A percentile compares a stretch with the other conserved stretches of the same genome.
These are phyloP conservation scores for Claviceps sp. DNA, from an alignment of 2,329 filamentous ascomycete genomes.

Conservation along the genomic window DNA sequence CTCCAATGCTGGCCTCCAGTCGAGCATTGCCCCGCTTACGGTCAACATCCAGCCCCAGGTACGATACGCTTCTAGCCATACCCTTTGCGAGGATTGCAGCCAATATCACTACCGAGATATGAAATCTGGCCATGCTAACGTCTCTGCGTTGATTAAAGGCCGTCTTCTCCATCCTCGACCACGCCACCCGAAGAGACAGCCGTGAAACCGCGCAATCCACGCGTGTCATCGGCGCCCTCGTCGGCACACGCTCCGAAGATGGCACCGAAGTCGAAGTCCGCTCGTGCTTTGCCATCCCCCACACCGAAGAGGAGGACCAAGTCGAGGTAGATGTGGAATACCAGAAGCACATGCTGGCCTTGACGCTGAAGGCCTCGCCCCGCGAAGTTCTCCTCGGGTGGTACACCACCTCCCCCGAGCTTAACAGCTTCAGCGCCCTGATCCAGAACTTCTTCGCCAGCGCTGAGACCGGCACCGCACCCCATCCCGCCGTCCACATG, in stretches of 20 bases:
- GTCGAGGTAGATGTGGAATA: constrained; percentile 99
- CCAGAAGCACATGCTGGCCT: constrained; percentile 95
- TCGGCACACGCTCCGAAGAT: constrained; percentile 89
- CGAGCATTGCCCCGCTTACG: constrained; percentile 79
- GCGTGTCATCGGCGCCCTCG: constrained; percentile 89
- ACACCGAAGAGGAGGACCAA: constrained; percentile 96
- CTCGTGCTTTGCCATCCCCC: constrained; percentile 93
- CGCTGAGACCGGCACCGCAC: constrained; percentile 92
- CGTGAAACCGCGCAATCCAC: constrained; percentile 63
- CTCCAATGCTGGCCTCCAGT: constrained; percentile 62
- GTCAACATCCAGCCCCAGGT: constrained; percentile 95
- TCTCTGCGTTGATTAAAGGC: constrained; percentile 29
- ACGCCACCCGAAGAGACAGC: constrained; percentile 76
- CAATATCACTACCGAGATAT: neutral
- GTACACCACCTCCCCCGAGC: constrained; percentile 94
- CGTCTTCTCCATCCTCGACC: constrained; percentile 73
- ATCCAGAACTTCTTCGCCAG: constrained; percentile 98
- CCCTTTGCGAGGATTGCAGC: neutral
- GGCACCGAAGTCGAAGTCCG: constrained; percentile 92
- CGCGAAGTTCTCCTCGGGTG: constrained; percentile 91
- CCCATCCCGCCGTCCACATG: constrained; percentile 92
- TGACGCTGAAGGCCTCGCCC: constrained; percentile 87
- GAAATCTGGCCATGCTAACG: neutral
- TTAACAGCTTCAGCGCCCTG: constrained; percentile 96
- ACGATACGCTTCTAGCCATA: constrained; percentile 20